Evolutionary conservation across 1,284 basidiomycete species (phyloP), one percentile per base, ranked within the genome.

Genomic region (Sanghuangporus sanghuang): DNA sequence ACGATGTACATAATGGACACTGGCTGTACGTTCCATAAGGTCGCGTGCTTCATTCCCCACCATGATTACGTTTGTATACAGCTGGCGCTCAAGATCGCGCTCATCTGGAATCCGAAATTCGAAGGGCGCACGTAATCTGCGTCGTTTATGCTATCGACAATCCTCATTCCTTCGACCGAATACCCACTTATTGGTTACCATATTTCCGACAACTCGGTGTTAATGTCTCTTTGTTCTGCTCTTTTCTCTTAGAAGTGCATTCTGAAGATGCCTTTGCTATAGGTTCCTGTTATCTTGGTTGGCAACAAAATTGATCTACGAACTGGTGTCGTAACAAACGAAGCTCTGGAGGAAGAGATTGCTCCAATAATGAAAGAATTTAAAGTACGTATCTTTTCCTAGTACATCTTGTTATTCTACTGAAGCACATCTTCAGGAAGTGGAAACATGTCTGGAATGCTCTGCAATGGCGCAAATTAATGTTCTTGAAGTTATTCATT

Each of bases 171-270:
- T 98, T 99, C 75, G 95, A 98, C 76, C 89, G 96, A 63, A 95
- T 99, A 75, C 93, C 95, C 36, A 90, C 95, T n/a, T 98, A 95
- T 75, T 99, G 96, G 96, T 81, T 99, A 61, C 96, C 96, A n/a
- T 89, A 94, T 71, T 97, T 99, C 77, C 86, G 95, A 52, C 92
- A 96, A 69, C 82, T 98, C 35, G 96, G 96, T 65, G 93, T 97
- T 71, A 96, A 97, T 79, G 93, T 94, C 73, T 68, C 78, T 76
- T 52, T 53, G 64, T 57, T 60, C 59, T 50, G 64, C 57, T 60
- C 59, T 44, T 8, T 59, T 21, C 6, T 39, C 58, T 69, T 69
- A 21, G 27, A 32, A 48, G 23, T 38, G 59, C 59, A 40, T 27
- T 53, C 66, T 62, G 23, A 50, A 58, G 14, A 6, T 48, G 8